A percentile compares a stretch with the other conserved stretches of the same genome.
Conservation (phyloP, 148 eudicot genomes). For the Heliosperma pusillum region DNA sequence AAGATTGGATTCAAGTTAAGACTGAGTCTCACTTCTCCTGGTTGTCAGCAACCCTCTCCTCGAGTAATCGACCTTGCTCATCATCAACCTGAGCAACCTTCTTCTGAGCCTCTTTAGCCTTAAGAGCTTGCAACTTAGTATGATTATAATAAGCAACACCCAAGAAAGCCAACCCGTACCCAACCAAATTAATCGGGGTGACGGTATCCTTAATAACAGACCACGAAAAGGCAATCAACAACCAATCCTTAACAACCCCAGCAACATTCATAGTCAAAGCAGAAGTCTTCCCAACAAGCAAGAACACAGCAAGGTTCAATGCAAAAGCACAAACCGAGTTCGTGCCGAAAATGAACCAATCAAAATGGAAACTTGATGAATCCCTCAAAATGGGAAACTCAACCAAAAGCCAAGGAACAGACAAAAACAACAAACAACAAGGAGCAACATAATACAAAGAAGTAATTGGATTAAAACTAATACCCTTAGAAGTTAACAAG, state of each 20-base stretch:
- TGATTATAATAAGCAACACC: conserved; percentile 70
- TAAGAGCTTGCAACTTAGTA: conserved; percentile 57
- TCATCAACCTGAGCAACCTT: conserved; percentile 45
- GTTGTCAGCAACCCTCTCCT: conserved; percentile 38
- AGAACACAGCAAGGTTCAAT: conserved; percentile 62
- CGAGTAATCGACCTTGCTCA: conserved; percentile 49
- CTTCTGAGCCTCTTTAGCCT: conserved; percentile 64
- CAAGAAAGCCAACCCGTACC: conserved; percentile 59
- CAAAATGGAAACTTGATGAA: conserved; percentile 50
- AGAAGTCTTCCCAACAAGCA: conserved; percentile 67
- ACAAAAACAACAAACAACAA: conserved; percentile 56
- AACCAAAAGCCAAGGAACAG: conserved; percentile 58
- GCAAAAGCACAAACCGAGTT: conserved; percentile 69
- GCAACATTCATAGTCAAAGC: conserved; percentile 84
- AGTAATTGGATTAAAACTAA: conserved; percentile 59
- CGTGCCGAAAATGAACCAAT: conserved; percentile 57
- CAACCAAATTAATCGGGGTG: conserved; percentile 54
- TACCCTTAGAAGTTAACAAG: conserved; percentile 54
- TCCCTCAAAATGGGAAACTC: conserved; percentile 55
- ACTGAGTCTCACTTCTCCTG: conserved; percentile 45
- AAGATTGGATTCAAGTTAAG: conserved; percentile 12
- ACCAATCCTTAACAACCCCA: conserved; percentile 75
- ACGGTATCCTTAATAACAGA: conserved; percentile 75
- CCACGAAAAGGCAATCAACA: conserved; percentile 78
- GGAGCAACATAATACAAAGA: conserved; percentile 67